phyloP scores from a whole-genome alignment of 345 rosid species.

The Populus davidiana region DNA sequence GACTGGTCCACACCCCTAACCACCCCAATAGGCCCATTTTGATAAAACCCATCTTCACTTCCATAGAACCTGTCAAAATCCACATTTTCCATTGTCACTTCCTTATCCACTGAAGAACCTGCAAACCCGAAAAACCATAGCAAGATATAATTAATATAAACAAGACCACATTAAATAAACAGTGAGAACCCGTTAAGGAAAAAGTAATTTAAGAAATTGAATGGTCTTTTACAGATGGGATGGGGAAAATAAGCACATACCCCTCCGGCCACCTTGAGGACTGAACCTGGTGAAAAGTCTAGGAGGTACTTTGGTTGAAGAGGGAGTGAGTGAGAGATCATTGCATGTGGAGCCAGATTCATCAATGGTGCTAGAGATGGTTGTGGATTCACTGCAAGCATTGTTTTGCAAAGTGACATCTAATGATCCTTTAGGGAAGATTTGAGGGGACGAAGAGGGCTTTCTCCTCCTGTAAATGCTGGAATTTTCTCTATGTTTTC shows the following conservation, averaged over 20 bases:
- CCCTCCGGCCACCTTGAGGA: slow-evolving; percentile 18
- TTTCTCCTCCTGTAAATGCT: slow-evolving; percentile 45
- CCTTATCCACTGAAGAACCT: slow-evolving; percentile 32
- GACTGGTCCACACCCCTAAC: slow-evolving; percentile 32
- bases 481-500: slow-evolving; percentile 71
- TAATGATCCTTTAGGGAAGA: slow-evolving; percentile 13
- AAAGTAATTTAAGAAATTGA: not conserved
- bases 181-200: not conserved
- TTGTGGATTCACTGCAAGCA: slow-evolving; percentile 41
- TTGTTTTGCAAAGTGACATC: slow-evolving; percentile 19
- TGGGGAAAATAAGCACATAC: slow-evolving; percentile 16
- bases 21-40: slow-evolving; percentile 21
- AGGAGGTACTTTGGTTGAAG: slow-evolving; percentile 33
- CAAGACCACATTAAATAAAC: not conserved
- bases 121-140: slow-evolving; percentile 6
- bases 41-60: slow-evolving; percentile 11
- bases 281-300: slow-evolving; percentile 22
- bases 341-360: slow-evolving; percentile 59
- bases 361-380: slow-evolving; percentile 36
- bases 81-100: slow-evolving; percentile 11
- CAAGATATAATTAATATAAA: not conserved
- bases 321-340: slow-evolving; percentile 57
- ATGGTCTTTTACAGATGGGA: not conserved
- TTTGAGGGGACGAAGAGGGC: slow-evolving; percentile 24
- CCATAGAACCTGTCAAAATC: slow-evolving; percentile 18